phyloP scores from a whole-genome alignment of 495 filamentous ascomycete genomes.

The Annulohypoxylon moriforme region DNA sequence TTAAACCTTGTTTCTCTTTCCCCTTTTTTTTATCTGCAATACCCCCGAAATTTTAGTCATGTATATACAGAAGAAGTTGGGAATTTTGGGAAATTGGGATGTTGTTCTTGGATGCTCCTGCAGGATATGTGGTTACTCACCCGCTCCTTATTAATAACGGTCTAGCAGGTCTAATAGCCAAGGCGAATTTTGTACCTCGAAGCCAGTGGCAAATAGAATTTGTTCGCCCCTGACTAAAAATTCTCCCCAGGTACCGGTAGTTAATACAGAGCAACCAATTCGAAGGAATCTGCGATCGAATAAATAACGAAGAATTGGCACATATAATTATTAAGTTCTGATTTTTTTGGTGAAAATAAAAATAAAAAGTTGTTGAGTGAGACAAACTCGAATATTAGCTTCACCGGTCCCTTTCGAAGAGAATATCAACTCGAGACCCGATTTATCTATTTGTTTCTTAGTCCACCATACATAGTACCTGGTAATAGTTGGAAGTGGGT shows the following conservation, averaged over 20 bases:
- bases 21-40: slow-evolving; percentile 2
- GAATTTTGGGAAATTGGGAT: not conserved
- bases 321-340: not conserved
- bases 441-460: slow-evolving; percentile 18
- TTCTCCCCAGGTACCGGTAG: slow-evolving; percentile 4
- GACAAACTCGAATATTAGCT: slow-evolving; percentile 1
- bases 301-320: not conserved
- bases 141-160: not conserved
- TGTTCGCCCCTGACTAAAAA: slow-evolving; percentile 13
- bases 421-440: slow-evolving; percentile 25
- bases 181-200: slow-evolving; percentile 3
- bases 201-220: slow-evolving; percentile 35
- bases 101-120: not conserved
- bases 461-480: not conserved
- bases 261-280: slow-evolving; percentile 15
- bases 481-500: slow-evolving; percentile 36
- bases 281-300: slow-evolving; percentile 4
- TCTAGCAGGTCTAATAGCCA: not conserved
- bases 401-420: slow-evolving; percentile 3
- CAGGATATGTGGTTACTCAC: slow-evolving; percentile 3
- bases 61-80: not conserved
- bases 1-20: slow-evolving; percentile 2
- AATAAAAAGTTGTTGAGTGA: not conserved
- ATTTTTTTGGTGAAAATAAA: slow-evolving; percentile 7
- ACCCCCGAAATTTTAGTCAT: slow-evolving; percentile 9